These are phyloP conservation scores for Chaetomium sp. DNA, from an alignment of 2,329 filamentous ascomycete genomes.

Conservation along the genomic window DNA sequence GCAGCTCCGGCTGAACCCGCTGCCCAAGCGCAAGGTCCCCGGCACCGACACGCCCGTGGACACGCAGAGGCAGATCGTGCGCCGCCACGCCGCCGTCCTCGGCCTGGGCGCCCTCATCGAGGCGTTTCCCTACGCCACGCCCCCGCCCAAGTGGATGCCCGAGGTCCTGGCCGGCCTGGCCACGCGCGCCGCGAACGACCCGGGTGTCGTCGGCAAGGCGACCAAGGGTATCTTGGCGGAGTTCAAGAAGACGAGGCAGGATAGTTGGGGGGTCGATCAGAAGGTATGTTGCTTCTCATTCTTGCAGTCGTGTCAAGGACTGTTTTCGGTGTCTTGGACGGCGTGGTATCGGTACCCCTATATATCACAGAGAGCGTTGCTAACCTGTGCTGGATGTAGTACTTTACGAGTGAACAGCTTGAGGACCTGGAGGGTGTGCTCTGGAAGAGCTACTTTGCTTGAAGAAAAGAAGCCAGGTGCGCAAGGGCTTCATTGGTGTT, in stretches of 20 bases:
- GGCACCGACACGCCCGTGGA: slow-evolving; percentile 71
- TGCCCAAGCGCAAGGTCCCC: slow-evolving; percentile 71
- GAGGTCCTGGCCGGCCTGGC: slow-evolving; percentile 86
- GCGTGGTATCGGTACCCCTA: too few species aligned
- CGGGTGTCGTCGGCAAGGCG: slow-evolving; percentile 90
- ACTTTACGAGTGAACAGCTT: slow-evolving; percentile 88
- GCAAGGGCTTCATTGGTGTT: neutral
- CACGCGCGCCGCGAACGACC: slow-evolving; percentile 80
- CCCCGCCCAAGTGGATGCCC: slow-evolving; percentile 91
- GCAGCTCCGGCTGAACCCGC: slow-evolving; percentile 78
- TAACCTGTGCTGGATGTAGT: slow-evolving; percentile 46
- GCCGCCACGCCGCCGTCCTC: slow-evolving; percentile 85
- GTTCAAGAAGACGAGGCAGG: slow-evolving; percentile 99
- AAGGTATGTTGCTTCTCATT: slow-evolving; percentile 66
- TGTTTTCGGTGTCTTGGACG: neutral
- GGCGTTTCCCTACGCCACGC: slow-evolving; percentile 93
- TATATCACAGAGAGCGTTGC: slow-evolving; percentile 2
- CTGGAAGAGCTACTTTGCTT: slow-evolving; percentile 99
- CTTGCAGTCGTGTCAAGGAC: neutral
- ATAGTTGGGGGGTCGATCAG: slow-evolving; percentile 97
- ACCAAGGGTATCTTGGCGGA: slow-evolving; percentile 93
- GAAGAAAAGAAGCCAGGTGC: slow-evolving; percentile 30
- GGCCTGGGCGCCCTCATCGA: slow-evolving; percentile 89
- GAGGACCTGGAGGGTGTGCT: slow-evolving; percentile 94
- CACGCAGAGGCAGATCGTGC: slow-evolving; percentile 74